Conservation (phyloP, 345 rosid species). For the Murraya paniculata region DNA sequence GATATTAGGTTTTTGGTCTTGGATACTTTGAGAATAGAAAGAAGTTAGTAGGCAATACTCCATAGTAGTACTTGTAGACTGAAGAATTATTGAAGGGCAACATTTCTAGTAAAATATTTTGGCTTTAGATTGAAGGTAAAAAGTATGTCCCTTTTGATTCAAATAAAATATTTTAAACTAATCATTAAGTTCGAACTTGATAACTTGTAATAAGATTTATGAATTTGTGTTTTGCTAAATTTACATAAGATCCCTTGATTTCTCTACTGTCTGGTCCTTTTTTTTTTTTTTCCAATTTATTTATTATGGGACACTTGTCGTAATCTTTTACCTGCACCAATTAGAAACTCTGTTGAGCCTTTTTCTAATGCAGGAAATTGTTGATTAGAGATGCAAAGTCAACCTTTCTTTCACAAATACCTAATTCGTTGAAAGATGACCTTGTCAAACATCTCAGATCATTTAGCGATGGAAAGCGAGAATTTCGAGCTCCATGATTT, state of each 20-base stretch:
- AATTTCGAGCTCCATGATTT: slow-evolving; percentile 17
- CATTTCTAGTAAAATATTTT: neutral
- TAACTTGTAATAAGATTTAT: neutral
- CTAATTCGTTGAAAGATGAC: slow-evolving; percentile 67
- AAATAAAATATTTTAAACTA: neutral
- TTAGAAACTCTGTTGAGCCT: neutral
- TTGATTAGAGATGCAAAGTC: slow-evolving; percentile 66
- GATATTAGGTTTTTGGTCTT: neutral
- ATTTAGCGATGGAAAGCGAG: slow-evolving; percentile 45
- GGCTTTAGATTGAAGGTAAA: neutral
- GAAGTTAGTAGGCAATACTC: neutral
- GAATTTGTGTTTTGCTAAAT: neutral
- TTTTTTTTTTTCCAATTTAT: too few species aligned
- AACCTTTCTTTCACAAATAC: slow-evolving; percentile 54
- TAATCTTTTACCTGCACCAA: neutral
- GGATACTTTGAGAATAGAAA: neutral
- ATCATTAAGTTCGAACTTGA: neutral
- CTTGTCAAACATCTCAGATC: slow-evolving; percentile 50
- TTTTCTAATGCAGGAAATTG: slow-evolving; percentile 49
- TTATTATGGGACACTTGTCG: neutral
- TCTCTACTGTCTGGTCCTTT: neutral
- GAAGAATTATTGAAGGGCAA: too few species aligned
- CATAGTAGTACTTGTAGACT: neutral
- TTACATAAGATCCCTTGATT: neutral
- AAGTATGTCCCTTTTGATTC: neutral